Evolutionary conservation across 192 early-diverging fungal genomes (phyloP), one percentile per base, ranked within the genome.

Genomic region (Lunasporangiospora selenospora): DNA sequence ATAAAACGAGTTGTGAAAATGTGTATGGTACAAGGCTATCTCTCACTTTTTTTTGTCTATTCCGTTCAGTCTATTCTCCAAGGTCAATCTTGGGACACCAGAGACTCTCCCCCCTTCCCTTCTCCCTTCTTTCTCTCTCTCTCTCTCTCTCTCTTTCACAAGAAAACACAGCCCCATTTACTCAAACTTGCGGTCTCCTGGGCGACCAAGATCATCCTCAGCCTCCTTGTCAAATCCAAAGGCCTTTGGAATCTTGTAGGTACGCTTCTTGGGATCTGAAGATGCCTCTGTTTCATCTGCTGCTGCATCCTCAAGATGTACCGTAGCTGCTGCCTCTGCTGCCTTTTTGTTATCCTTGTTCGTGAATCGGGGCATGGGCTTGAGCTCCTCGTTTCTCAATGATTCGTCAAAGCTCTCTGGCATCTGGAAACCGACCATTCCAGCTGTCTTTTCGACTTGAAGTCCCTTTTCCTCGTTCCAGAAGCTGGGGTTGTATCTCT

Each of bases 381-480:
- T 37, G 16, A 56, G 27, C 21, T 71, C 53, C 27, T 71, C 8
- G 32, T 62, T 41, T 36, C 46, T 62, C 27, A 41, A 34, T 3
- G 46, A 30, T n/a, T 57, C 59, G 16, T 71, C 59, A 31, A 62
- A 71, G 27, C 49, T 37, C 24, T 48, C 44, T 3, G 67, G 67
- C 67, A 71, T 71, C 53, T 62, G 59, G 40, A 71, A 71, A 29
- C 67, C 67, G 34, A 71, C 67, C 67, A 71, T 71, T 53, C 51
- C 62, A 43, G 67, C 67, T 6, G 67, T 71, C 59, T 71, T 71
- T 32, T 58, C 67, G 6, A 71, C 67, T 47, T 71, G 67, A 13
- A 71, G 4, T 10, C 67, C 67, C 67, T 71, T 71, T 49, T 71
- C 67, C 39, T 71, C 67, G 40, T 71, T 59, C 67, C 67, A 71